These are phyloP conservation scores for Citrus inodora DNA, from an alignment of 345 rosid species.

Conservation along the genomic window DNA sequence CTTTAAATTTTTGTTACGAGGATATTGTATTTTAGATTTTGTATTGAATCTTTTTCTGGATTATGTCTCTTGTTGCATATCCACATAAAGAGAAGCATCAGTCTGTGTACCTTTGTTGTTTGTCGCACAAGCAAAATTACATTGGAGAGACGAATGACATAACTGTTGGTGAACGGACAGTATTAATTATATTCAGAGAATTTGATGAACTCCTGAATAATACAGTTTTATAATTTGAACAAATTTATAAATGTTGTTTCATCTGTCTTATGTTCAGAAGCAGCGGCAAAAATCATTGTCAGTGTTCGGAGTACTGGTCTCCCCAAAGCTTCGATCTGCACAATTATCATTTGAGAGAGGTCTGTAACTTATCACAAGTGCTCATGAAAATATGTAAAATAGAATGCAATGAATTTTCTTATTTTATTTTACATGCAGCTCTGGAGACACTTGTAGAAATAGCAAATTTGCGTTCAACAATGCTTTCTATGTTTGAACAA, in stretches of 20 bases:
- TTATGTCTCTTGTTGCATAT: background rate
- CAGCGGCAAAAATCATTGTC: conserved; percentile 65
- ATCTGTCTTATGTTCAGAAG: conserved; percentile 50
- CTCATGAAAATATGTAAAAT: background rate
- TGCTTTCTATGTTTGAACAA: conserved; percentile 49
- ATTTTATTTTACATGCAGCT: conserved; percentile 37
- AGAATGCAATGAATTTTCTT: background rate
- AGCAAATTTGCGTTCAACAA: conserved; percentile 61
- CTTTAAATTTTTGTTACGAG: background rate
- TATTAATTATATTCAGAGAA: background rate
- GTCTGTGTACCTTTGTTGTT: background rate
- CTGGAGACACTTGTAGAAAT: conserved; percentile 75
- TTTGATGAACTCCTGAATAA: background rate
- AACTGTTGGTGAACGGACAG: background rate
- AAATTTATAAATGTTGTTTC: background rate
- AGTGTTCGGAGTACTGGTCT: conserved; percentile 77
- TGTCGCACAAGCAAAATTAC: background rate
- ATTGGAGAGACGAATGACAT: background rate
- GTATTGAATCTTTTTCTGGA: background rate
- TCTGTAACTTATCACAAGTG: conserved; percentile 22
- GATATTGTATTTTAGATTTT: background rate
- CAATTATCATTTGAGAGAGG: conserved; percentile 92
- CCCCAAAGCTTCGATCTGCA: conserved; percentile 81
- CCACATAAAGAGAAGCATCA: background rate
- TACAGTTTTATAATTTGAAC: background rate